phyloP scores from a whole-genome alignment of 208 protist species.

The Leishmania arabica region DNA sequence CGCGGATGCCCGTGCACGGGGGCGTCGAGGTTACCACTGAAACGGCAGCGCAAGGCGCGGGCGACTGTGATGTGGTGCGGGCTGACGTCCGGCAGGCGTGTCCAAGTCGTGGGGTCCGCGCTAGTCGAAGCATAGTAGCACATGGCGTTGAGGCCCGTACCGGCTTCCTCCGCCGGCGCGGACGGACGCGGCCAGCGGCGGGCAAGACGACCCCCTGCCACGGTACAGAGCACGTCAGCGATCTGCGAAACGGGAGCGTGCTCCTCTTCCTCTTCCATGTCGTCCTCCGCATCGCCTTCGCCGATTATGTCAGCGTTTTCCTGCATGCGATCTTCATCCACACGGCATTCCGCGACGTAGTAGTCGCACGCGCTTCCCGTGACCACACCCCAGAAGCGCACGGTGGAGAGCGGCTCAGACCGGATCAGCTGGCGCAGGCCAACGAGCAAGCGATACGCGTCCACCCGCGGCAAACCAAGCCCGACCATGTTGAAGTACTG shows the following conservation, averaged over 20 bases:
- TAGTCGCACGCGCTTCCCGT: constrained; percentile 81
- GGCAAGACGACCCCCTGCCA: constrained; percentile 34
- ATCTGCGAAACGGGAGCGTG: constrained; percentile 66
- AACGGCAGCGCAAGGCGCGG: constrained; percentile 80
- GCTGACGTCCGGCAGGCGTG: constrained; percentile 90
- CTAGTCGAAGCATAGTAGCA: constrained; percentile 89
- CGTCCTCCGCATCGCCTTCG: constrained; percentile 67
- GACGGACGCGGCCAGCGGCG: constrained; percentile 40
- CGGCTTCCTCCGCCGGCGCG: constrained; percentile 55
- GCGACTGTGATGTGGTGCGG: constrained; percentile 89
- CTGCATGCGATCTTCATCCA: constrained; percentile 66
- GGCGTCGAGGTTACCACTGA: constrained; percentile 93
- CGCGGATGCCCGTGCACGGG: constrained; percentile 85
- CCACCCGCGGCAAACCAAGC: constrained; percentile 73
- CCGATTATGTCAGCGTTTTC: constrained; percentile 15
- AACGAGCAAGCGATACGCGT: constrained; percentile 85
- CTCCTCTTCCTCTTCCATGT: constrained; percentile 67
- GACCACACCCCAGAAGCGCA: constrained; percentile 92
- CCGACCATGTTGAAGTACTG: constrained; percentile 82
- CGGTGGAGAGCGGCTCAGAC: constrained; percentile 76
- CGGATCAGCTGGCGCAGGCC: constrained; percentile 87
- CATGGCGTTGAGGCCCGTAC: constrained; percentile 87
- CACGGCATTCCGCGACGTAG: constrained; percentile 88
- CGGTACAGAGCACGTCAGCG: constrained; percentile 67
- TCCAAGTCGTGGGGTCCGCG: constrained; percentile 82